Evolutionary conservation across 2,329 filamentous ascomycete genomes (phyloP).

Genomic region (Teratosphaeria zuluensis): DNA sequence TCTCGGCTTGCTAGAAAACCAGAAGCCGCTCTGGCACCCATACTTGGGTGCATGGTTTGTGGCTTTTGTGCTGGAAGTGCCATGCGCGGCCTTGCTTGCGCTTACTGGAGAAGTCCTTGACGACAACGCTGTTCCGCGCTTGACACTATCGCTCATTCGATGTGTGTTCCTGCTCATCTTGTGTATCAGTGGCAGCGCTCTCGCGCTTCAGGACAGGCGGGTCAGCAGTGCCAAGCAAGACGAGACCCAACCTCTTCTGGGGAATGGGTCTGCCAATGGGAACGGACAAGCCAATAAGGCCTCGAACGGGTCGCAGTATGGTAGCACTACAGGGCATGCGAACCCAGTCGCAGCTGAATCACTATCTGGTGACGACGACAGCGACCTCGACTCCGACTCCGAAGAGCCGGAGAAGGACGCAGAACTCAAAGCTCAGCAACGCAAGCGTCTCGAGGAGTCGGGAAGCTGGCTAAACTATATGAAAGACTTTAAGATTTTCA

Average conservation of each 20-base stretch:
- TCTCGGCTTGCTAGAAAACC: constrained; percentile 16
- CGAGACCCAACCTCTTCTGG: constrained; percentile 18
- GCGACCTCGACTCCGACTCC: constrained; percentile 34
- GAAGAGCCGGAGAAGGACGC: constrained; percentile 46
- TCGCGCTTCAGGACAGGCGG: constrained; percentile 10
- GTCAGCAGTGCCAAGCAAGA: constrained; percentile 6
- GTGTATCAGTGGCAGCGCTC: constrained; percentile 5
- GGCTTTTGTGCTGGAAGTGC: constrained; percentile 15
- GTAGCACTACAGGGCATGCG: constrained; percentile 1
- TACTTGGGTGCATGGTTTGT: constrained; percentile 19
- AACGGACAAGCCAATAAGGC: constrained; percentile 8
- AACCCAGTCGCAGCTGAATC: background rate
- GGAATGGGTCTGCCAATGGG: constrained; percentile 1
- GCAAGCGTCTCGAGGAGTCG: constrained; percentile 59
- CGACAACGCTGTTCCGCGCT: constrained; percentile 5
- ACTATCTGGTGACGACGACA: constrained; percentile 12
- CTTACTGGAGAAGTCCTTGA: constrained; percentile 1
- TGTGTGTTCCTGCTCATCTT: constrained; percentile 8
- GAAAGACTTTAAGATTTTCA: constrained; percentile 63
- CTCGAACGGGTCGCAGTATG: background rate
- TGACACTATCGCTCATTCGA: constrained; percentile 11
- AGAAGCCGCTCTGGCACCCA: constrained; percentile 20
- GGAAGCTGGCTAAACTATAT: constrained; percentile 71
- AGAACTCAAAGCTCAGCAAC: constrained; percentile 43
- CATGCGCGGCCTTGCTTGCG: constrained; percentile 11